Base-by-base conservation (phyloP, 306 rosid species). In the Sphenostylis stenocarpa region DNA sequence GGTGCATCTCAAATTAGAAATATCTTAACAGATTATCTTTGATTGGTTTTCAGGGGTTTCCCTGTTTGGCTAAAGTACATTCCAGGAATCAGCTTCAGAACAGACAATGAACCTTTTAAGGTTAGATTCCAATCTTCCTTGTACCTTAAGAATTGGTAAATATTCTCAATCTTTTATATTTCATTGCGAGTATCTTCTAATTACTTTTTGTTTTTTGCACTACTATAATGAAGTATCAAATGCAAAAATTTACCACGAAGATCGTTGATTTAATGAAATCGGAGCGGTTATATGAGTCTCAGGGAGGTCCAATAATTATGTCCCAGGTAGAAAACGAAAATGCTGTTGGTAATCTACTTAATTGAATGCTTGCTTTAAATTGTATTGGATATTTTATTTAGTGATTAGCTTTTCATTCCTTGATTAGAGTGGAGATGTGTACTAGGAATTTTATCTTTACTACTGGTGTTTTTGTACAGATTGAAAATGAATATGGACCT, bases 401-500 rank as follows among this genome's bases (percentile, higher is more conserved):
- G 24, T 26, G 38, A 34, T 51, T 13, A n/a, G 28, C 38, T 16
- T 76, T 11, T 34, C 6, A 10, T 23, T 51, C 45, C 16, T 73
- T 65, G 33, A 58, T 71, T 81, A 45, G 58, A 69, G 52, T 19
- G 28, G 67, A 36, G 68, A 73, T 16, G 28, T 60, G 67, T 55
- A 65, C 51, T 77, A 29, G 77, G 34, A 31, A 10, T 61, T 23
- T 38, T 64, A 38, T 62, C 38, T 82, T 80, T 76, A 70, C 33
- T 31, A 3, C 47, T 31, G 61, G 52, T 66, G 20, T 83, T 28
- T 83, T 67, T 76, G 61, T 77, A 26, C 83, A 96, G 99, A 96
- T 96, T 87, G 99, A 96, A 84, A 96, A 96, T 81, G 99, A 96
- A 85, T 96, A 92, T 84, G 99, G 99, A 64, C 98, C 99, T 4